Conservation (phyloP, 371 early-diverging fungal species). For the Racocetra persica region DNA sequence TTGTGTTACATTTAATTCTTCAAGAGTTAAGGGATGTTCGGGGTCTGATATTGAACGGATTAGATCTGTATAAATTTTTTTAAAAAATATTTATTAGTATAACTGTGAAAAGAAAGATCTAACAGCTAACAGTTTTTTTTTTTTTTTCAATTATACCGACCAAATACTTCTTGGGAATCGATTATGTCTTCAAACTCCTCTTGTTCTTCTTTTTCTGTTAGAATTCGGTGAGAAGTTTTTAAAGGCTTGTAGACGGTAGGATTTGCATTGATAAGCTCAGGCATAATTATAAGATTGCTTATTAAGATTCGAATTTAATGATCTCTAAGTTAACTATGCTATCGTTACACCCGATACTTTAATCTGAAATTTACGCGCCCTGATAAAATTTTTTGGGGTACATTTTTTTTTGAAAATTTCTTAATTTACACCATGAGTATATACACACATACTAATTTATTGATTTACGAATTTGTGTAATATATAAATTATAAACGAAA, state of each 20-base stretch:
- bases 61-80: constrained; percentile 66
- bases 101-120: not conserved
- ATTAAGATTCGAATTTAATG: not conserved
- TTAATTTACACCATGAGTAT: too few relatives aligned
- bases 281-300: not conserved
- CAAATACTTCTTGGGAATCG: constrained; percentile 89
- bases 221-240: constrained; percentile 58
- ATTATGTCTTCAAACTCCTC: constrained; percentile 77
- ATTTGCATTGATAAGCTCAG: constrained; percentile 70
- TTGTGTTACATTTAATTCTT: constrained; percentile 94
- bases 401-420: too few relatives aligned
- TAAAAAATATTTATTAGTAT: constrained; percentile 9
- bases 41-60: constrained; percentile 99
- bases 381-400: too few relatives aligned
- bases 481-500: too few relatives aligned
- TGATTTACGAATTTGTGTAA: too few relatives aligned
- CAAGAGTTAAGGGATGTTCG: constrained; percentile 97
- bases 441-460: too few relatives aligned
- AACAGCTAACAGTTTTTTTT: not conserved
- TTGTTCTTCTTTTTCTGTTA: constrained; percentile 69
- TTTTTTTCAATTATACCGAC: constrained; percentile 46
- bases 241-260: constrained; percentile 79
- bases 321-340: not conserved
- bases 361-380: too few relatives aligned
- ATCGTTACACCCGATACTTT: too few relatives aligned